phyloP scores from a whole-genome alignment of 208 protist species.

The Crithidia sp. region DNA sequence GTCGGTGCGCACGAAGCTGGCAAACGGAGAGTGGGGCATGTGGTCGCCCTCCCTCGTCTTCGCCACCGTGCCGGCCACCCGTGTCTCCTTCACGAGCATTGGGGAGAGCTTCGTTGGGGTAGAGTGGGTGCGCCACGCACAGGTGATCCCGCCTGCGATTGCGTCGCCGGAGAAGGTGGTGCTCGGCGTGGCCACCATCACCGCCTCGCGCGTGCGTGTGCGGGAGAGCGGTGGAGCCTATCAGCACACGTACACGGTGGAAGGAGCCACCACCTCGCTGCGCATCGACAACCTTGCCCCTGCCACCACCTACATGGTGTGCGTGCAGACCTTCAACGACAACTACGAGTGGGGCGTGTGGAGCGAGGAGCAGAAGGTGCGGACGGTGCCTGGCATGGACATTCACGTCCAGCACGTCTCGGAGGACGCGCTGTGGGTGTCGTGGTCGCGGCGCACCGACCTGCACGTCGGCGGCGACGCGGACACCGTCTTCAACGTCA shows the following conservation, averaged over 20 bases:
- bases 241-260: slow-evolving; percentile 69
- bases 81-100: slow-evolving; percentile 81
- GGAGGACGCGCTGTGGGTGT: slow-evolving; percentile 90
- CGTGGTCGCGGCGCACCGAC: slow-evolving; percentile 81
- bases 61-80: slow-evolving; percentile 82
- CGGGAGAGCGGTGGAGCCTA: slow-evolving; percentile 76
- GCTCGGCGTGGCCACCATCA: slow-evolving; percentile 75
- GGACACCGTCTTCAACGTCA: slow-evolving; percentile 83
- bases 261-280: slow-evolving; percentile 66
- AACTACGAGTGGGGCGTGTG: slow-evolving; percentile 92
- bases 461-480: slow-evolving; percentile 53
- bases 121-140: slow-evolving; percentile 79
- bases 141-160: slow-evolving; percentile 70
- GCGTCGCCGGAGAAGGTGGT: slow-evolving; percentile 52
- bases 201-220: slow-evolving; percentile 82
- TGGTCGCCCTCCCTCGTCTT: slow-evolving; percentile 86
- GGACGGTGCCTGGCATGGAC: slow-evolving; percentile 86
- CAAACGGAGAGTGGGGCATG: slow-evolving; percentile 90
- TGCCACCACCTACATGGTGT: slow-evolving; percentile 85
- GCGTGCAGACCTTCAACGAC: slow-evolving; percentile 92
- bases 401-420: slow-evolving; percentile 87
- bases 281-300: slow-evolving; percentile 72
- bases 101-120: slow-evolving; percentile 85
- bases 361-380: slow-evolving; percentile 87
- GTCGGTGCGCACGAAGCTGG: slow-evolving; percentile 87